Base-by-base conservation (phyloP, 192 early-diverging fungal genomes). In the Gonapodya sp. region DNA sequence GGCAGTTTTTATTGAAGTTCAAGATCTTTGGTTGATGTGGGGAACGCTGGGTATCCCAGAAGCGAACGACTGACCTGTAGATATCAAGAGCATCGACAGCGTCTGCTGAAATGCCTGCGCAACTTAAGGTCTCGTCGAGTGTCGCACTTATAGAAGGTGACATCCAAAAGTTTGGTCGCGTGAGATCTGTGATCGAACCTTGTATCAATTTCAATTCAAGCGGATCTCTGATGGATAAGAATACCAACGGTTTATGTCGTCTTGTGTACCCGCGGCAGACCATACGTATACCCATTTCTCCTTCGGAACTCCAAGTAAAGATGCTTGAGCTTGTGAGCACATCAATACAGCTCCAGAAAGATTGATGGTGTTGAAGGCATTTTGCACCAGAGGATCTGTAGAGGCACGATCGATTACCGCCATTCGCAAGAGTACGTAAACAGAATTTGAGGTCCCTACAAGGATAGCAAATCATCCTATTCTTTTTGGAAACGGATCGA, bases 401-500 rank as follows among this genome's bases (percentile, higher is more conserved):
- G 8, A 24, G 8, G 46, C 24, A 24, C 24, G 46, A 8, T 16
- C 8, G 24, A 16, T 16, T 64, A 64, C 24, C 46, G 24, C 8
- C 8, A 16, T 64, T 64, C 46, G n/a, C n/a, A n/a, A n/a, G n/a
- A n/a, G n/a, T n/a, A n/a, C 64, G 16, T 16, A 72, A 72, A 30
- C 16, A 18, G 16, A 72, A 30, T 30, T 16, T 16, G 64, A 8
- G 46, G 46, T 8, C 8, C 75, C 8, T 33, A 77, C 75, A 77
- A 33, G 75, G 75, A 33, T 77, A 77, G 75, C 75, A 77, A 34
- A 77, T 77, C 75, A 77, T 77, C 8, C 75, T 2, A 33, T 77
- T 77, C 75, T 77, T 77, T 33, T 77, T 34, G 30, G 18, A 16
- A 16, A 77, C 75, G 75, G 75, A 31, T 33, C 34, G 75, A 33